Conservation (phyloP, 1,284 basidiomycete species). For the Leccinum brunneo-olivaceum region DNA sequence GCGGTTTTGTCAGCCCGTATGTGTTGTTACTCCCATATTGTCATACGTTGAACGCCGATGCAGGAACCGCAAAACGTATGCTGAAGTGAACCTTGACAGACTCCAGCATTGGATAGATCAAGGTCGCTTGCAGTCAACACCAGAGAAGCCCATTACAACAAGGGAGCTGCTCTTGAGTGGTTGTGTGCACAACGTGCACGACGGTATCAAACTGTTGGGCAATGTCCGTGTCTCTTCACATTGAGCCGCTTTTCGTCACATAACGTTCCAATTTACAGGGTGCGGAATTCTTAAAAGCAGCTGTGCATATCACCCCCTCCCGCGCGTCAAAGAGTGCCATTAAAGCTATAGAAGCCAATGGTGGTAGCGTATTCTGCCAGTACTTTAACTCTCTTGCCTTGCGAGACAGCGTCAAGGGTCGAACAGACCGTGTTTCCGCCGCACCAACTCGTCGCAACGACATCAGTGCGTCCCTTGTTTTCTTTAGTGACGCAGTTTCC, state of each 20-base stretch:
- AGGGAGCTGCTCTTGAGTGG: constrained; percentile 79
- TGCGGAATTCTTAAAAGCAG: constrained; percentile 58
- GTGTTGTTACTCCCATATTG: constrained; percentile 28
- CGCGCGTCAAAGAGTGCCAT: constrained; percentile 86
- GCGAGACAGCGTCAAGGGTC: constrained; percentile 72
- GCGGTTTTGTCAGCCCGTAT: constrained; percentile 89
- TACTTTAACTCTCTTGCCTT: constrained; percentile 89
- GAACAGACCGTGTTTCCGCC: constrained; percentile 63
- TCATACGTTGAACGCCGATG: constrained; percentile 5
- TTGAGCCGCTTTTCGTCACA: not conserved
- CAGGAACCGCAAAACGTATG: constrained; percentile 71
- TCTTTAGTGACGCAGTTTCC: not conserved
- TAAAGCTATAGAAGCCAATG: constrained; percentile 71
- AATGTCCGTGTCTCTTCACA: constrained; percentile 45
- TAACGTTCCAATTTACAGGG: constrained; percentile 40
- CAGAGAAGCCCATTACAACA: constrained; percentile 84
- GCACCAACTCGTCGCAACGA: constrained; percentile 80
- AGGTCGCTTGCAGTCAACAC: constrained; percentile 73
- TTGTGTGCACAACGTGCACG: constrained; percentile 81
- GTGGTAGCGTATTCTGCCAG: constrained; percentile 84
- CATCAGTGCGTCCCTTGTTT: constrained; percentile 53
- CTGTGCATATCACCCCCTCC: constrained; percentile 80
- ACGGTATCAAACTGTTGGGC: constrained; percentile 89
- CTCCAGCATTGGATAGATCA: constrained; percentile 90
- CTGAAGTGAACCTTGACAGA: constrained; percentile 81